A percentile compares a stretch with the other conserved stretches of the same genome.
Conservation (phyloP, 225 moss, liverwort and hornwort genomes). For the Thuidium tamariscinum region DNA sequence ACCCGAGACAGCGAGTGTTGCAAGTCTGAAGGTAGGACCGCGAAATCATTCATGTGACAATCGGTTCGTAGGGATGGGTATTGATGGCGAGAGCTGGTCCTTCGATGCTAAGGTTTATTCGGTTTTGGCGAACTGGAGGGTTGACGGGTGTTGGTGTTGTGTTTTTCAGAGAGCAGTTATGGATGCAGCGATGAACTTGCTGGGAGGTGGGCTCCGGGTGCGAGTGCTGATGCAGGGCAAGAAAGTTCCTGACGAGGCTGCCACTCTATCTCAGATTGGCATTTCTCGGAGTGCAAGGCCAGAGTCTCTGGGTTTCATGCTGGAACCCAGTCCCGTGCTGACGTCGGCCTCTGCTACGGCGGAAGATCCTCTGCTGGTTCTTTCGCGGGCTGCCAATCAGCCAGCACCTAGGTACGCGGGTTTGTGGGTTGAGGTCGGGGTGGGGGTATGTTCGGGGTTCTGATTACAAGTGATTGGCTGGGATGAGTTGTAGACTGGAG, state of each 20-base stretch:
- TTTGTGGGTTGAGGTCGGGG: neutral
- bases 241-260: conserved; percentile 85
- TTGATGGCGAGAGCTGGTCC: neutral
- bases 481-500: neutral
- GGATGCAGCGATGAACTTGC: conserved; percentile 98
- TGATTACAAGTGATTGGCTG: neutral
- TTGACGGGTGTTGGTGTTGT: neutral
- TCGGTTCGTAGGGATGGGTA: neutral
- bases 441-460: neutral
- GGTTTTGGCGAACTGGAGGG: neutral
- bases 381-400: conserved; percentile 89
- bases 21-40: conserved; percentile 73
- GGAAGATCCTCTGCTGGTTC: conserved; percentile 90
- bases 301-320: conserved; percentile 92
- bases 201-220: conserved; percentile 89
- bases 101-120: neutral
- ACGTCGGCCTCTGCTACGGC: conserved; percentile 74
- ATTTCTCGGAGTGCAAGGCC: conserved; percentile 80
- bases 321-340: conserved; percentile 87
- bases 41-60: neutral
- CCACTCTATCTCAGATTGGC: conserved; percentile 85
- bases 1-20: conserved; percentile 83
- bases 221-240: conserved; percentile 95
- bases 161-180: conserved; percentile 81
- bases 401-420: conserved; percentile 66